Evolutionary conservation across 78 protist species (phyloP).

Genomic region (Dictyostelium firmibasis): DNA sequence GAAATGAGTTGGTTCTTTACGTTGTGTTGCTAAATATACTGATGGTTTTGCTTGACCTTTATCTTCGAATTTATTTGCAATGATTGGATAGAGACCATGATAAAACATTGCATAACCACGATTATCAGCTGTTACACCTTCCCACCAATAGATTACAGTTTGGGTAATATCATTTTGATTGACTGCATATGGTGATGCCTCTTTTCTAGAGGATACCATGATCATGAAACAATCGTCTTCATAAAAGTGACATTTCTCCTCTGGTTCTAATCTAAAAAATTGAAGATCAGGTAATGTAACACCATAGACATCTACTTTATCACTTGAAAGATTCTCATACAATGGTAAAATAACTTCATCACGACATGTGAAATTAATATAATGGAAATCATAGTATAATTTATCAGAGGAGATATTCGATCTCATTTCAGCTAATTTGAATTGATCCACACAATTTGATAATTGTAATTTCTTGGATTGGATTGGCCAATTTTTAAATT

Average conservation of each 20-base stretch:
- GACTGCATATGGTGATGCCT: neutral
- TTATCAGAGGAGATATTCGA: neutral
- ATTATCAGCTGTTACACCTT: constrained; percentile 44
- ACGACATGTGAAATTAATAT: neutral
- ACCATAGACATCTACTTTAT: constrained; percentile 8
- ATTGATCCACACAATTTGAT: neutral
- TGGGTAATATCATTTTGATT: neutral
- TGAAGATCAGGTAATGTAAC: constrained; percentile 46
- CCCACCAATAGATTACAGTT: constrained; percentile 68
- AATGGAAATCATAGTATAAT: neutral
- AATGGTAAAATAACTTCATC: neutral
- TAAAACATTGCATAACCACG: constrained; percentile 35
- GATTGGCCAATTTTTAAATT: constrained; percentile 39
- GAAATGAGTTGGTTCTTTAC: constrained; percentile 51
- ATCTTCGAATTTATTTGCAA: constrained; percentile 39
- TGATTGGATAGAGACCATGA: constrained; percentile 58
- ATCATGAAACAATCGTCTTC: constrained; percentile 39
- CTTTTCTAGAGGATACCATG: neutral
- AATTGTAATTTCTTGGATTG: neutral
- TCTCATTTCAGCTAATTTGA: neutral
- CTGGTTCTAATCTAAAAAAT: constrained; percentile 14
- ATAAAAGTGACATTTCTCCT: constrained; percentile 20
- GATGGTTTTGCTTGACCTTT: constrained; percentile 41
- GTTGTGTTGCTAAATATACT: neutral
- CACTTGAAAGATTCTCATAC: neutral